Evolutionary conservation across 2,329 filamentous ascomycete genomes (phyloP).

Genomic region (Sporothrix variecibatus): DNA sequence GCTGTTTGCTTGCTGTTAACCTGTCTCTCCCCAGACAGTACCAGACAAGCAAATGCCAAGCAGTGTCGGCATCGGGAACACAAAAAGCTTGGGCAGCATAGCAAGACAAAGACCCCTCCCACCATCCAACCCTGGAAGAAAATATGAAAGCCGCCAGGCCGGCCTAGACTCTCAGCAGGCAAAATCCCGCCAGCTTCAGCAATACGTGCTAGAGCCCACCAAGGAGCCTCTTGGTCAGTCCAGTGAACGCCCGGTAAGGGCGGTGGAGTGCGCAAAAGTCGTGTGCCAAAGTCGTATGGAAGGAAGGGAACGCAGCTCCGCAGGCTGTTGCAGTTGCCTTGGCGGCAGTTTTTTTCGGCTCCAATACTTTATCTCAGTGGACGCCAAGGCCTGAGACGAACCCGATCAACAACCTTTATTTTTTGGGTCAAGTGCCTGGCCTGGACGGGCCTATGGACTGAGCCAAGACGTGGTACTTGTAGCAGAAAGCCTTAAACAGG

Average conservation of each 20-base stretch:
- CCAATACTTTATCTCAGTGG: neutral
- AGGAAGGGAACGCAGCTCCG: neutral
- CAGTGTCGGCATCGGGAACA: neutral
- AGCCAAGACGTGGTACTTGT: neutral
- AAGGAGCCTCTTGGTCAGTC: neutral
- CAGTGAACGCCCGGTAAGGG: neutral
- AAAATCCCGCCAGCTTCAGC: neutral
- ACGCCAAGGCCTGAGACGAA: neutral
- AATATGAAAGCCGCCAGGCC: neutral
- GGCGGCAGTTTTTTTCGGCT: neutral
- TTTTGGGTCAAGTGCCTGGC: neutral
- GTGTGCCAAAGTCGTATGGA: neutral
- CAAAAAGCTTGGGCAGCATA: neutral
- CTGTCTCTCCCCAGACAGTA: neutral
- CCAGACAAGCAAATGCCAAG: conserved; percentile 7
- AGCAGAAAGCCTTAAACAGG: neutral
- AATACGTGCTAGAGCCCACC: no score
- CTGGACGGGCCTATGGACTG: neutral
- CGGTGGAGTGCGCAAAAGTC: neutral
- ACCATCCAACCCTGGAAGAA: neutral
- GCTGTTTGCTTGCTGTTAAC: neutral
- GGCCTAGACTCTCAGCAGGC: neutral
- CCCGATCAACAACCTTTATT: neutral
- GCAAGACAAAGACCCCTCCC: neutral
- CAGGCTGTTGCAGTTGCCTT: neutral